Conservation (phyloP, 2,329 filamentous ascomycete species). For the Cercospora zeina region DNA sequence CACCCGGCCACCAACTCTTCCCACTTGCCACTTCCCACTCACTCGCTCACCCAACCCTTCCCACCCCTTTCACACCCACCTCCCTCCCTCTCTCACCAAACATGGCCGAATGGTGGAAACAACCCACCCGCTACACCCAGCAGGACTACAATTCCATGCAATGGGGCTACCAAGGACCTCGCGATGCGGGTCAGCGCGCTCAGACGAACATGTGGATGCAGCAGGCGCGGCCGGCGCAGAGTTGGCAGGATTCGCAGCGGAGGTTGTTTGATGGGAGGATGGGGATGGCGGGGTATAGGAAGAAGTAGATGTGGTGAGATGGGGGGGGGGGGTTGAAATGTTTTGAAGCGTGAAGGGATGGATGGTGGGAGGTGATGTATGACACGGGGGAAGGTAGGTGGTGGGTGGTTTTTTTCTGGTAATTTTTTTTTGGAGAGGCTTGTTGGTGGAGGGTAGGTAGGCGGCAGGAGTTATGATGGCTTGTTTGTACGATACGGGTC, state of each 20-base stretch:
- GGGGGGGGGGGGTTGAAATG: neutral
- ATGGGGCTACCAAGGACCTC: conserved; percentile 3
- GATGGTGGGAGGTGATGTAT: too few relatives aligned
- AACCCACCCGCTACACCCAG: conserved; percentile 2
- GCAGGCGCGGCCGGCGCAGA: conserved; percentile 5
- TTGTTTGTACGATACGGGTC: neutral
- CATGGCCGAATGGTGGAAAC: conserved; percentile 10
- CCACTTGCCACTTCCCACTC: neutral
- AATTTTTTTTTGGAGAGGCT: neutral
- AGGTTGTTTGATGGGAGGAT: conserved; percentile 3
- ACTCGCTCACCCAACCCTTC: too few relatives aligned
- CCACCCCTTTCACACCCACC: neutral
- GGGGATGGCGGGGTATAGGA: neutral
- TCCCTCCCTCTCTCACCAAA: neutral
- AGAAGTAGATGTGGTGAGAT: neutral
- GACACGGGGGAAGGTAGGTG: too few relatives aligned
- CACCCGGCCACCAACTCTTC: neutral
- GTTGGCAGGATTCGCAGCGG: conserved; percentile 9
- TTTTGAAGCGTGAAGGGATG: neutral
- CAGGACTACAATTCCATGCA: conserved; percentile 10
- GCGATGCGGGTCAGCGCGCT: conserved; percentile 1
- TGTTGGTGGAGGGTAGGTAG: too few relatives aligned
- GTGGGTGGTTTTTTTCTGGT: neutral
- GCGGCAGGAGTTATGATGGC: neutral
- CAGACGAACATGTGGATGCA: conserved; percentile 6